A percentile compares a stretch with the other conserved stretches of the same genome.
These are phyloP conservation scores for Cyphellophora attinorum DNA, from an alignment of 2,329 filamentous ascomycete genomes.

Conservation along the genomic window DNA sequence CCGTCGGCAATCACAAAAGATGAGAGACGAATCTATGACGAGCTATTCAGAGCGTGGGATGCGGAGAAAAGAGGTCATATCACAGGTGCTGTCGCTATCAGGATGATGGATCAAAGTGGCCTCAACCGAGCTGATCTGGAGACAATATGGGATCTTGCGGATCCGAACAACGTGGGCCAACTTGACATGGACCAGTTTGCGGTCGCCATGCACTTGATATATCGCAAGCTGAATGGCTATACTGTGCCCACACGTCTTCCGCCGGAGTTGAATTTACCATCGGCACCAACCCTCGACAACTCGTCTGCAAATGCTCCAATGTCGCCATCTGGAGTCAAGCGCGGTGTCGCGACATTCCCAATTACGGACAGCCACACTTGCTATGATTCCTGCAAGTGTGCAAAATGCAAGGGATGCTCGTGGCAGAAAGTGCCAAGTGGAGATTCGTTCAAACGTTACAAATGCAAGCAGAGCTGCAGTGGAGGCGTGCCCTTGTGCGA, in stretches of 20 bases:
- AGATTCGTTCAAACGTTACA: too few species aligned
- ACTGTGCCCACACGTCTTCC: constrained; percentile 80
- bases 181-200: constrained; percentile 96
- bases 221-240: constrained; percentile 92
- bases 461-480: too few species aligned
- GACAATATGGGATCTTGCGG: constrained; percentile 86
- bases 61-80: constrained; percentile 89
- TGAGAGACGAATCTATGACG: constrained; percentile 93
- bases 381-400: too few species aligned
- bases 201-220: constrained; percentile 98
- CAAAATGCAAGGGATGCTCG: too few species aligned
- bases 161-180: constrained; percentile 86
- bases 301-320: constrained; percentile 90
- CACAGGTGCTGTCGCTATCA: constrained; percentile 82
- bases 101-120: constrained; percentile 94
- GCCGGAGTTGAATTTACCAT: constrained; percentile 86
- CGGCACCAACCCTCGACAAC: constrained; percentile 83
- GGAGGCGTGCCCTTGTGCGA: too few species aligned
- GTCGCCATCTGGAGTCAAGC: too few species aligned
- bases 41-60: constrained; percentile 93
- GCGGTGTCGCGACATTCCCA: too few species aligned
- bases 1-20: constrained; percentile 99
- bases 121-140: constrained; percentile 85
- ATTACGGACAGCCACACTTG: too few species aligned
- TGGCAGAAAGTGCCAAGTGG: too few species aligned